These are phyloP conservation scores for Nitzschia sp. DNA, from an alignment of 108 stramenopile genomes.

Conservation along the genomic window DNA sequence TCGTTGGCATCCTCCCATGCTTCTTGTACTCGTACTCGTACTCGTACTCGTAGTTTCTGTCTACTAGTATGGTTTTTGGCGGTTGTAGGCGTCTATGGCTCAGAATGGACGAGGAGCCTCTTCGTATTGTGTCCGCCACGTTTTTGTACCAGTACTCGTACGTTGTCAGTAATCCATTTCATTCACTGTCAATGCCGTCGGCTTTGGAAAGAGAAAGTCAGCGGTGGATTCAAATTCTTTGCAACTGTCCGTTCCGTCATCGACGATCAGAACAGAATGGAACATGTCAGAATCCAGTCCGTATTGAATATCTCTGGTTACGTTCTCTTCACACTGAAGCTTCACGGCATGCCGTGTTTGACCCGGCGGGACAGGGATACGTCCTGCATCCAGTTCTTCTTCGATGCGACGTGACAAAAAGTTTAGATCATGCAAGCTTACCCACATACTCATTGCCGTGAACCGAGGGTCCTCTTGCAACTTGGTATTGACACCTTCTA, in stretches of 20 bases:
- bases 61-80: no score
- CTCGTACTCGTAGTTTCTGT: no score
- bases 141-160: no score
- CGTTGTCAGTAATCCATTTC: no score
- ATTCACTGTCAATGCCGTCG: background rate
- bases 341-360: constrained; percentile 62
- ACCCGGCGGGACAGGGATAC: constrained; percentile 47
- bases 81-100: no score
- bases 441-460: constrained; percentile 57
- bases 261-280: constrained; percentile 84
- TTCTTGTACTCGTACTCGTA: no score
- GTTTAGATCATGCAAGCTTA: constrained; percentile 62
- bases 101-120: no score
- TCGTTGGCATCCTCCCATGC: no score
- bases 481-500: no score
- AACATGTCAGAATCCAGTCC: constrained; percentile 81
- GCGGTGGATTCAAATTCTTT: constrained; percentile 65
- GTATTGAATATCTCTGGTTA: constrained; percentile 80
- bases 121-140: no score
- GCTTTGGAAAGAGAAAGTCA: constrained; percentile 49
- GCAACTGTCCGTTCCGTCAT: constrained; percentile 61
- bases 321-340: constrained; percentile 54
- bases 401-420: constrained; percentile 65
- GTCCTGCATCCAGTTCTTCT: constrained; percentile 49
- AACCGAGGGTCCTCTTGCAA: no score